Evolutionary conservation across 208 protist species (phyloP).

Genomic region (Crithidia sp.): DNA sequence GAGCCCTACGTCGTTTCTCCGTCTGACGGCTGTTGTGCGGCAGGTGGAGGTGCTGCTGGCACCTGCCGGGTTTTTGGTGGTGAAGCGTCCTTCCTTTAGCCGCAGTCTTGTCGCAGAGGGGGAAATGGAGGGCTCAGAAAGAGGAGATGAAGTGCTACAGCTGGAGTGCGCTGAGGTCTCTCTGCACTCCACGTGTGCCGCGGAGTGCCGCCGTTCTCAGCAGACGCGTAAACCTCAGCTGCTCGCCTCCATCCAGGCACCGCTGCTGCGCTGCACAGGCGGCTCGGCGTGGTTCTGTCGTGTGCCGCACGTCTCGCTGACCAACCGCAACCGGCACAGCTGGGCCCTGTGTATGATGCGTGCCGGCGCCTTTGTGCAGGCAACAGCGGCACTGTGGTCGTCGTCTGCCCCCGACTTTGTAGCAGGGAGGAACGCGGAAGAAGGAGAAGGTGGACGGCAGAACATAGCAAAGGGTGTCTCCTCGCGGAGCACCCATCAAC

Average conservation of each 20-base stretch:
- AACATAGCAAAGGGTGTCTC: not conserved
- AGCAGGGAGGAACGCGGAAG: not conserved
- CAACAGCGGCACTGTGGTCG: not conserved
- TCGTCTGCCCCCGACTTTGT: not conserved
- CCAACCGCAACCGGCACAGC: conserved; percentile 20
- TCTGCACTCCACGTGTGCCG: not conserved
- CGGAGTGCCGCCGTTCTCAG: not conserved
- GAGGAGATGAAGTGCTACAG: not conserved
- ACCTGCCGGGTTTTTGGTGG: not conserved
- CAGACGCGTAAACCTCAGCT: not conserved
- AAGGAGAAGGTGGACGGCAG: no score
- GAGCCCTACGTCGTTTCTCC: not conserved
- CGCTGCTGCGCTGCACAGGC: conserved; percentile 2
- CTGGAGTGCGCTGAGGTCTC: not conserved
- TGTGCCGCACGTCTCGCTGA: conserved; percentile 3
- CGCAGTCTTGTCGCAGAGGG: not conserved
- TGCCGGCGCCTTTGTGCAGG: not conserved
- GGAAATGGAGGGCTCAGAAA: not conserved
- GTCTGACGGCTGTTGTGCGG: not conserved
- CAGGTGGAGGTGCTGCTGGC: conserved; percentile 17
- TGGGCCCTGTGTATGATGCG: conserved; percentile 22
- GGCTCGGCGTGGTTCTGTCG: not conserved
- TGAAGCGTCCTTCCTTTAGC: conserved; percentile 5
- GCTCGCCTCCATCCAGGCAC: not conserved
- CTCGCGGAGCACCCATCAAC: not conserved